Evolutionary conservation across 352 stramenopile species (phyloP).

Genomic region (Globisporangium echinulatum): DNA sequence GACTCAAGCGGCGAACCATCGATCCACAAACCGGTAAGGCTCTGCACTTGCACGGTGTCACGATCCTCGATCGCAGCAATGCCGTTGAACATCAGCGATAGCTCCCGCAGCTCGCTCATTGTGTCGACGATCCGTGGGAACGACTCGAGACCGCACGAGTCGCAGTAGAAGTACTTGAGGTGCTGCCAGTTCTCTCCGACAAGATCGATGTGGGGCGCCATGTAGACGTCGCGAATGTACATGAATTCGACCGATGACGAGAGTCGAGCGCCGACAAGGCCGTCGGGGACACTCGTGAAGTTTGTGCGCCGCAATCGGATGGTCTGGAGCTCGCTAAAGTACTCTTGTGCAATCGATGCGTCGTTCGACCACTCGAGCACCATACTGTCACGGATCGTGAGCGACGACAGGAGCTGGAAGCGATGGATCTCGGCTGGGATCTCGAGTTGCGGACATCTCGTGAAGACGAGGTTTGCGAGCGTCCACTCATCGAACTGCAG

Average conservation of each 20-base stretch:
- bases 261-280: not conserved
- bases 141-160: not conserved
- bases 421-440: not conserved
- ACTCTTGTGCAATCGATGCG: not conserved
- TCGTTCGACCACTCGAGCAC: not conserved
- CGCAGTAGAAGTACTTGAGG: constrained; percentile 12
- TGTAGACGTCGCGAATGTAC: not conserved
- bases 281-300: not conserved
- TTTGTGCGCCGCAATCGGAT: not conserved
- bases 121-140: not conserved
- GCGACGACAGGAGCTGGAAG: not conserved
- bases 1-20: not conserved
- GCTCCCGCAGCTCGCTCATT: constrained; percentile 2
- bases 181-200: constrained; percentile 3
- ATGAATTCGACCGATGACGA: constrained; percentile 1
- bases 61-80: not conserved
- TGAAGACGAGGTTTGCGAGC: constrained; percentile 2
- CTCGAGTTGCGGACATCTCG: not conserved
- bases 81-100: constrained; percentile 1
- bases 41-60: not conserved
- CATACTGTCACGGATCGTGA: not conserved
- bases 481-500: not conserved
- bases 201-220: not conserved
- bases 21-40: constrained; percentile 2
- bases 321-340: not conserved